These are phyloP conservation scores for Teunomyces cretensis DNA, from an alignment of 805 yeast species.

Conservation along the genomic window DNA sequence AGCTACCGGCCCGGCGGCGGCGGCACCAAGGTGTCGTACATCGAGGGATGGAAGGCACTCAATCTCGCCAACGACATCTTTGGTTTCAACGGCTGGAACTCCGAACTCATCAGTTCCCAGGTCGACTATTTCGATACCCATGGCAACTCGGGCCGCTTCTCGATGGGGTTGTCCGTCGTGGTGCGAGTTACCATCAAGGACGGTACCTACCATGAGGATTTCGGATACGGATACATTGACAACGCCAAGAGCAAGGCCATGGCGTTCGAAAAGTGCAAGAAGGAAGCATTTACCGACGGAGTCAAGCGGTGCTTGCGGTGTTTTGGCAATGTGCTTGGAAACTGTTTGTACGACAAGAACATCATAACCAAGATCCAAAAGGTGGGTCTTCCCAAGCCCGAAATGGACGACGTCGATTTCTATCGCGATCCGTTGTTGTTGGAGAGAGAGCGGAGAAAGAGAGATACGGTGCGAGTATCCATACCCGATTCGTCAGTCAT, in stretches of 20 bases:
- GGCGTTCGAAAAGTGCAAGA: constrained; percentile 78
- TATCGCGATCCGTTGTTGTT: constrained; percentile 37
- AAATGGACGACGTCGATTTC: constrained; percentile 30
- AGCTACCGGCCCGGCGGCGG: constrained; percentile 77
- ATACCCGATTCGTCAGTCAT: constrained; percentile 7
- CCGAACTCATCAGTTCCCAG: constrained; percentile 62
- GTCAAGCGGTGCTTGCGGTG: constrained; percentile 74
- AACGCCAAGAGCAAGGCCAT: constrained; percentile 66
- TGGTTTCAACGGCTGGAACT: constrained; percentile 83
- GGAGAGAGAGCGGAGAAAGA: constrained; percentile 25
- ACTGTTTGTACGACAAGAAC: constrained; percentile 78
- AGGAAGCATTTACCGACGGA: constrained; percentile 85
- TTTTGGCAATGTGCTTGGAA: constrained; percentile 79
- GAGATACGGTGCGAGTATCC: constrained; percentile 7
- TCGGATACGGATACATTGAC: constrained; percentile 74
- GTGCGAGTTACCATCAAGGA: constrained; percentile 74
- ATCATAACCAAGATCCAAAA: constrained; percentile 53
- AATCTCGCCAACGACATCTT: constrained; percentile 78
- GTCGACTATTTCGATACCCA: constrained; percentile 72
- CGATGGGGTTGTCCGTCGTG: constrained; percentile 68
- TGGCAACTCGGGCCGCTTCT: constrained; percentile 50
- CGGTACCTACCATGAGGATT: constrained; percentile 78
- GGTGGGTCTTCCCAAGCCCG: constrained; percentile 31
- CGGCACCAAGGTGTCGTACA: constrained; percentile 63
- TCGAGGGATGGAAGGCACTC: constrained; percentile 83